Evolutionary conservation across 2,329 filamentous ascomycete genomes (phyloP).

Genomic region (Seiridium cupressi): DNA sequence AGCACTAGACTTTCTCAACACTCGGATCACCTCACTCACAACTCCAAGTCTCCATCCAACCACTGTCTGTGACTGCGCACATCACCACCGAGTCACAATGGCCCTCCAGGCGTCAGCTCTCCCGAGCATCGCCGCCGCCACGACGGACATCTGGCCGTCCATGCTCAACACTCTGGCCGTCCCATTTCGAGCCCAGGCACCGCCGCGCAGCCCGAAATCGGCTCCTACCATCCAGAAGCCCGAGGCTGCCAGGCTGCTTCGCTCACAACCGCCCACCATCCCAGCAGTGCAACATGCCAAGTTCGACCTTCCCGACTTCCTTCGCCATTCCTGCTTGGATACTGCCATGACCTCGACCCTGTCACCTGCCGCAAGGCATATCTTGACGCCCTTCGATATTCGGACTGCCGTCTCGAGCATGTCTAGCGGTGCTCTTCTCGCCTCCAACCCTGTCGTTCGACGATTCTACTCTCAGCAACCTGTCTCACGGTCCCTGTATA

Average conservation of each 20-base stretch:
- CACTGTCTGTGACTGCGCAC: constrained; percentile 10
- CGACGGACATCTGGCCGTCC: constrained; percentile 45
- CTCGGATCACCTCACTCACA: constrained; percentile 1
- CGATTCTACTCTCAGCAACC: constrained; percentile 19
- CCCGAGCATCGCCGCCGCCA: constrained; percentile 39
- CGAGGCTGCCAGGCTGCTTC: neutral
- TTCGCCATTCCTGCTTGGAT: constrained; percentile 24
- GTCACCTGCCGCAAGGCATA: constrained; percentile 13
- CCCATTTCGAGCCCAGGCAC: constrained; percentile 29
- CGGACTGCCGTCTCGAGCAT: constrained; percentile 29
- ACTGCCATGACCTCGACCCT: constrained; percentile 13
- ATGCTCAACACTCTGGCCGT: constrained; percentile 37
- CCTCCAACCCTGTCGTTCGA: constrained; percentile 25
- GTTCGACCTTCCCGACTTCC: constrained; percentile 31
- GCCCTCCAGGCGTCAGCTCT: constrained; percentile 27
- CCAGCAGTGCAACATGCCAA: constrained; percentile 7
- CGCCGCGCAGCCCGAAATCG: constrained; percentile 2
- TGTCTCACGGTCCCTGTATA: constrained; percentile 21
- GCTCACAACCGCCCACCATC: neutral
- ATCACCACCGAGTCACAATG: constrained; percentile 19
- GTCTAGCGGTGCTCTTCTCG: constrained; percentile 25
- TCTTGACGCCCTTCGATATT: constrained; percentile 27
- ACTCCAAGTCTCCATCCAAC: constrained; percentile 6
- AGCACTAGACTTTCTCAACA: constrained; percentile 7
- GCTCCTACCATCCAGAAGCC: constrained; percentile 2